These are phyloP conservation scores for Thelonectria olida DNA, from an alignment of 2,329 filamentous ascomycete genomes.

Conservation along the genomic window DNA sequence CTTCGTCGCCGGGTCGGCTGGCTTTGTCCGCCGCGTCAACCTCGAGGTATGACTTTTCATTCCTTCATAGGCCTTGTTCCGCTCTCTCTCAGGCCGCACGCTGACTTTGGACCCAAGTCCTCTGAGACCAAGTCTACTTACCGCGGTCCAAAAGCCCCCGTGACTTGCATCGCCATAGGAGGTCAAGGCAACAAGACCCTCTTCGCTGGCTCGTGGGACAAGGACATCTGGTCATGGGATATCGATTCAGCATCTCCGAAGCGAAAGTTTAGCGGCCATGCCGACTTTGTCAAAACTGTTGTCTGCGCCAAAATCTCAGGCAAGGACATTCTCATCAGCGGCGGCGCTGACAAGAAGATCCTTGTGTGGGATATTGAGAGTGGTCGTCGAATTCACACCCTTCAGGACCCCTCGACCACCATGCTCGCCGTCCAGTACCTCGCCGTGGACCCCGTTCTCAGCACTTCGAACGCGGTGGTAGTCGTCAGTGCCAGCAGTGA, in stretches of 20 bases:
- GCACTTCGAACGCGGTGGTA: conserved; percentile 58
- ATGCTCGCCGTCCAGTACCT: conserved; percentile 86
- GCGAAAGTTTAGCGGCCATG: conserved; percentile 78
- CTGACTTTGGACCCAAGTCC: conserved; percentile 36
- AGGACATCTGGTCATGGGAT: conserved; percentile 88
- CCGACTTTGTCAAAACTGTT: conserved; percentile 91
- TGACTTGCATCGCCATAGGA: conserved; percentile 79
- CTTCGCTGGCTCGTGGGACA: conserved; percentile 95
- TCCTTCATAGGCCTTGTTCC: too few species aligned
- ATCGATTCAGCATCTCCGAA: conserved; percentile 62
- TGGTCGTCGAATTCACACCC: conserved; percentile 74
- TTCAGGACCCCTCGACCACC: conserved; percentile 76
- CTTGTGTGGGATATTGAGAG: conserved; percentile 82
- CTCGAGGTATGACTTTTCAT: conserved; percentile 68
- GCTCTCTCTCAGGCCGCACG: neutral
- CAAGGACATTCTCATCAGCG: conserved; percentile 74
- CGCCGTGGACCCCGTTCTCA: conserved; percentile 74
- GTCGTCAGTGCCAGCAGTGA: conserved; percentile 86
- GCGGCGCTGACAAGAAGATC: conserved; percentile 81
- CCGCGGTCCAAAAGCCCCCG: conserved; percentile 79
- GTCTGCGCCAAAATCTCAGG: conserved; percentile 68
- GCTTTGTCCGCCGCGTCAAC: conserved; percentile 76
- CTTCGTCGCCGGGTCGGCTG: conserved; percentile 89
- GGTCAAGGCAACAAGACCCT: conserved; percentile 65
- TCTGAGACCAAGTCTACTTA: conserved; percentile 58